These are phyloP conservation scores for Haematococcus lacustris DNA, from an alignment of 139 green algal species.

Conservation along the genomic window DNA sequence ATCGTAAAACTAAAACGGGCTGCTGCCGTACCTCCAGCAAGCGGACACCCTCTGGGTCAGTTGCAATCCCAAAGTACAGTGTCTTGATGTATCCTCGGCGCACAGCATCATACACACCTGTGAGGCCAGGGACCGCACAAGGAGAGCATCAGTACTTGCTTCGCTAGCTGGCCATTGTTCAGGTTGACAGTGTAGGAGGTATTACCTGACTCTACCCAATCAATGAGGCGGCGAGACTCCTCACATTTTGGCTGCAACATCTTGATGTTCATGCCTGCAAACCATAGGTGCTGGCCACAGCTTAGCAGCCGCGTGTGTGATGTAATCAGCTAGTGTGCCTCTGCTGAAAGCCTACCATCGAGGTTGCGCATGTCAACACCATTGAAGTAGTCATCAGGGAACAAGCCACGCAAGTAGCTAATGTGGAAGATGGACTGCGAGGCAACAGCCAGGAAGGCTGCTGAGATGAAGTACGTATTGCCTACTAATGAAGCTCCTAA, in stretches of 20 bases:
- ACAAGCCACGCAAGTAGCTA: slow-evolving; percentile 56
- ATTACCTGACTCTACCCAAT: slow-evolving; percentile 67
- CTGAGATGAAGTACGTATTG: background rate
- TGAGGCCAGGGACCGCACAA: too few species aligned
- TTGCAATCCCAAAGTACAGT: slow-evolving; percentile 67
- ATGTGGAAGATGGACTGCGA: slow-evolving; percentile 55
- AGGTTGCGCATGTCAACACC: slow-evolving; percentile 52
- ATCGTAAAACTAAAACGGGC: too few species aligned
- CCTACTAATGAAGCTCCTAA: background rate
- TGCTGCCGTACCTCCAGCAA: slow-evolving; percentile 72
- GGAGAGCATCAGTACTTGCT: too few species aligned
- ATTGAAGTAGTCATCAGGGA: slow-evolving; percentile 54
- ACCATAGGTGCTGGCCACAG: too few species aligned
- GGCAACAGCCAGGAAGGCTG: background rate
- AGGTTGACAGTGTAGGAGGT: too few species aligned
- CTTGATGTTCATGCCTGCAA: slow-evolving; percentile 63
- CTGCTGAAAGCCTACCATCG: slow-evolving; percentile 50
- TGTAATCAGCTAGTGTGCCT: background rate
- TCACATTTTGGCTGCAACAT: slow-evolving; percentile 39
- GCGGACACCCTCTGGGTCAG: slow-evolving; percentile 45
- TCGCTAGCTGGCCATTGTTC: too few species aligned
- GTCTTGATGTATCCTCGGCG: slow-evolving; percentile 60
- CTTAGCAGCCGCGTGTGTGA: background rate
- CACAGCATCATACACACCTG: slow-evolving; percentile 64
- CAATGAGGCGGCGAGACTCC: slow-evolving; percentile 45